Evolutionary conservation across 306 rosid genomes (phyloP).

Genomic region (Trifolium pratense): DNA sequence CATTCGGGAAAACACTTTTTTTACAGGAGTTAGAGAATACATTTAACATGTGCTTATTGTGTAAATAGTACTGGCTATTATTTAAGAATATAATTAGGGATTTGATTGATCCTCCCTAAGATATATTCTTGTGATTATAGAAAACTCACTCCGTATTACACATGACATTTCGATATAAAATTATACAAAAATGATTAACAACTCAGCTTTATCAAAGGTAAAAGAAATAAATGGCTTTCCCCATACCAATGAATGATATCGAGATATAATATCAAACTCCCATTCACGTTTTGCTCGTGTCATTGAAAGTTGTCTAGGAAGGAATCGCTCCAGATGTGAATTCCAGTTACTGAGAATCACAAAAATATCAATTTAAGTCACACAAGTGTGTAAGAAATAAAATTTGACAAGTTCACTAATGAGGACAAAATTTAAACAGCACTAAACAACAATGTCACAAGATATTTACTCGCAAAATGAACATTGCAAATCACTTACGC

Average conservation of each 20-base stretch:
- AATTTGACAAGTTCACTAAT: slow-evolving; percentile 43
- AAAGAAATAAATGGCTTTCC: slow-evolving; percentile 28
- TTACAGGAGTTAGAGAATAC: too few relatives aligned
- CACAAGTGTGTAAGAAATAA: slow-evolving; percentile 1
- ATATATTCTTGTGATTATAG: background rate
- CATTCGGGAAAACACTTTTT: too few relatives aligned
- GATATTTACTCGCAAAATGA: slow-evolving; percentile 36
- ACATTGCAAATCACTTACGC: slow-evolving; percentile 55
- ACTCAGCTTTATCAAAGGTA: slow-evolving; percentile 4
- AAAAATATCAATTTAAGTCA: slow-evolving; percentile 31
- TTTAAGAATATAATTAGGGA: background rate
- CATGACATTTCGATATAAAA: background rate
- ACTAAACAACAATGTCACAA: slow-evolving; percentile 28
- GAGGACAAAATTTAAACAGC: slow-evolving; percentile 17
- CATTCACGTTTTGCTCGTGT: slow-evolving; percentile 94
- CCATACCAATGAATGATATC: slow-evolving; percentile 80
- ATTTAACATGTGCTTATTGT: background rate
- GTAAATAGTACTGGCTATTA: background rate
- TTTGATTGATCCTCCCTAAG: background rate
- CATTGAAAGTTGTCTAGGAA: slow-evolving; percentile 91
- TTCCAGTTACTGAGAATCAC: slow-evolving; percentile 79
- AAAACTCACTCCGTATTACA: background rate
- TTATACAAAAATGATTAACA: background rate
- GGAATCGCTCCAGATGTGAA: slow-evolving; percentile 80
- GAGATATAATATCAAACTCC: slow-evolving; percentile 92